These are phyloP conservation scores for Claviceps sp. DNA, from an alignment of 2,329 filamentous ascomycete species.

Conservation along the genomic window DNA sequence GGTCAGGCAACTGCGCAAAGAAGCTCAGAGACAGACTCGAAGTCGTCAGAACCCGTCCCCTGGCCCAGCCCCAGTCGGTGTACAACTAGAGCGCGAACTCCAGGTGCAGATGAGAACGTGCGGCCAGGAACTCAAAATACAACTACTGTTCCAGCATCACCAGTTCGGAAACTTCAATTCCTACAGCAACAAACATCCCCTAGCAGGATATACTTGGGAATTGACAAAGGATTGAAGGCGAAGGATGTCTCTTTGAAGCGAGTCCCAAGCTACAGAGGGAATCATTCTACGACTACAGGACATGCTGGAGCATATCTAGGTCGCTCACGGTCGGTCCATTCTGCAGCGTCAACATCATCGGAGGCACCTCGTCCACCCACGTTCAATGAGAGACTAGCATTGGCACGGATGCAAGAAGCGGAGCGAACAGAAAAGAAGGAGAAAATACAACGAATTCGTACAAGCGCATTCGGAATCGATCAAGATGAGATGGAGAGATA, in stretches of 20 bases:
- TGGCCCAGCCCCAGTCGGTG: conserved; percentile 11
- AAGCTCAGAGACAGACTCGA: conserved; percentile 9
- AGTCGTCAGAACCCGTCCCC: conserved; percentile 7
- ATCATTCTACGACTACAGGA: conserved; percentile 8
- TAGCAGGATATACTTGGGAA: conserved; percentile 66
- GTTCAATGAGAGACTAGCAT: conserved; percentile 78
- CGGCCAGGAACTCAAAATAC: conserved; percentile 14
- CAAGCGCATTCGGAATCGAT: conserved; percentile 42
- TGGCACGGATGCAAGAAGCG: conserved; percentile 46
- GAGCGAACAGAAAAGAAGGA: conserved; percentile 36
- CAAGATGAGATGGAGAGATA: conserved; percentile 45
- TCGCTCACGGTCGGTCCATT: conserved; percentile 27
- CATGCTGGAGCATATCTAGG: conserved; percentile 28
- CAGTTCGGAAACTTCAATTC: conserved; percentile 48
- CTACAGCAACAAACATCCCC: conserved; percentile 55
- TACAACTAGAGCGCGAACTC: conserved; percentile 14
- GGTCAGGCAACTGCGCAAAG: conserved; percentile 10
- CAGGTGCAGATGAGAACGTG: conserved; percentile 11
- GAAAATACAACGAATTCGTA: conserved; percentile 39
- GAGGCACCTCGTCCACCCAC: conserved; percentile 32
- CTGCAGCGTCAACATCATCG: conserved; percentile 11
- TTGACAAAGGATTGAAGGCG: conserved; percentile 75
- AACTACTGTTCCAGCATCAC: conserved; percentile 64
- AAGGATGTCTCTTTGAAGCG: conserved; percentile 75
- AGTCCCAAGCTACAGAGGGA: conserved; percentile 36